Base-by-base conservation (phyloP, 345 rosid species). In the Pistacia integerrima region DNA sequence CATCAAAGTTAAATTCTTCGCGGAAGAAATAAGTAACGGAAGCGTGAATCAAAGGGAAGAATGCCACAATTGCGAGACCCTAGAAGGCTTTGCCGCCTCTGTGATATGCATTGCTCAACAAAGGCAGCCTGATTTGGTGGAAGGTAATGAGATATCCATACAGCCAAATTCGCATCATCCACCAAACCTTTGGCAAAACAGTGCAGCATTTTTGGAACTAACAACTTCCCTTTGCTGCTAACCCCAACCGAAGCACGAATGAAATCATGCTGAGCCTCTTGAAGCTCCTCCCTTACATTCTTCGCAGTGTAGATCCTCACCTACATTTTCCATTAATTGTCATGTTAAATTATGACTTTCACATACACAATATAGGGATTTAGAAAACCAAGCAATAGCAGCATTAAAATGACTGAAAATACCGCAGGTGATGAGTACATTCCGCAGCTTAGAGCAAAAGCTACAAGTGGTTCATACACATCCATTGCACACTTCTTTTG, bases 361-460 rank as follows among this genome's bases (percentile, higher is more conserved):
- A 12, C 51, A 41, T 38, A 10, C 54, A 48, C 51, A 33, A 11
- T 12, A 30, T 30, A n/a, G 2, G n/a, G 46, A 73, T 1, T 30
- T 3, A 63, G 33, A n/a, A 6, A 62, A 33, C 58, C 44, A 59
- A 13, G 66, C 46, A 51, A 70, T 51, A 30, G 11, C 66, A 60
- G 51, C 25, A 72, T 25, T 46, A 49, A 18, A 33, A 51, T 58
- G 14, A 22, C 56, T 20, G 60, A 83, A 36, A 36, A 84, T 90
- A 94, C 98, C 70, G 90, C 97, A 22, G 98, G 98, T 9, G 97
- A 94, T 41, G 98, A 93, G 86, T 91, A 88, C 91, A 90, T 91
- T 81, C 98, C 97, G 0, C 88, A 88, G 84, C 95, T 93, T 72
- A 93, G 94, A 73, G 98, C 94, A 67, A 94, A 93, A 49, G 93